phyloP scores from a whole-genome alignment of 345 rosid genomes.

The Viola odorata region DNA sequence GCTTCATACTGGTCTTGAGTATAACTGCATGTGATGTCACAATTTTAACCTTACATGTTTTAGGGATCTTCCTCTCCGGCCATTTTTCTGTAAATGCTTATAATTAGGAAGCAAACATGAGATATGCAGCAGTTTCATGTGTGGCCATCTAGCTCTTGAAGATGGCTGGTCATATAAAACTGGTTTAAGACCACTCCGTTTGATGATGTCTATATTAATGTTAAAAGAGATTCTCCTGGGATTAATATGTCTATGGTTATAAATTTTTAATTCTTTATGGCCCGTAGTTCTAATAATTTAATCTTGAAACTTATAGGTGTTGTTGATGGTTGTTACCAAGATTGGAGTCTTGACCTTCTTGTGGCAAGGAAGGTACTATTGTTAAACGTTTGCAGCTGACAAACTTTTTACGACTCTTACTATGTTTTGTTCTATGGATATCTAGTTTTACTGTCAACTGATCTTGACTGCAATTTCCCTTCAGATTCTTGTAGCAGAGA shows the following conservation, averaged over 20 bases:
- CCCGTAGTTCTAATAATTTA: not conserved
- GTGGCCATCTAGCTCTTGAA: no score
- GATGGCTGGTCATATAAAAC: no score
- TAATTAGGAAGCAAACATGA: not conserved
- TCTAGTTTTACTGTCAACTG: slow-evolving; percentile 4
- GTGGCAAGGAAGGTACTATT: slow-evolving; percentile 67
- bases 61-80: not conserved
- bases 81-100: no score
- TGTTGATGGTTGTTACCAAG: slow-evolving; percentile 79
- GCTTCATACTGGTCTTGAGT: not conserved
- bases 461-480: slow-evolving; percentile 14
- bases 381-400: not conserved
- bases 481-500: slow-evolving; percentile 71
- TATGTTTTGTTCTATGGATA: not conserved
- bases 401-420: not conserved
- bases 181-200: no score
- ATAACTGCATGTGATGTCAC: not conserved
- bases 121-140: not conserved
- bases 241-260: not conserved
- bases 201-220: no score
- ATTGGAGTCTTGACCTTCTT: slow-evolving; percentile 84
- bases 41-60: not conserved
- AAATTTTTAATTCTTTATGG: not conserved
- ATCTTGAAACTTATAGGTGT: slow-evolving; percentile 39
- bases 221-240: not conserved